These are phyloP conservation scores for Sclerotiophoma versabilis DNA, from an alignment of 2,329 filamentous ascomycete genomes.

Conservation along the genomic window DNA sequence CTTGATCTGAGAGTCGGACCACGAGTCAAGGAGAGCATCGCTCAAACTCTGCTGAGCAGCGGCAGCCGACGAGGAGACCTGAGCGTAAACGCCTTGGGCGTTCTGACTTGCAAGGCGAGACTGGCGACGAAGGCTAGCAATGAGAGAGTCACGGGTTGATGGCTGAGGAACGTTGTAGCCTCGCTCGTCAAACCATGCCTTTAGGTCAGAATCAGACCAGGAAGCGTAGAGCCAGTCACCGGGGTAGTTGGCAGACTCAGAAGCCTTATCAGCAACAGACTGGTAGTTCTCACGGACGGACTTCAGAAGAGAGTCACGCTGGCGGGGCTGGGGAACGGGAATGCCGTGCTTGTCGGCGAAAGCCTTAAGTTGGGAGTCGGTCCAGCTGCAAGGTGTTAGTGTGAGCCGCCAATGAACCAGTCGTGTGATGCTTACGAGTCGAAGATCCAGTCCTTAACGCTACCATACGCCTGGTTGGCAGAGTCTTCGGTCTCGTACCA, in stretches of 20 bases:
- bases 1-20: constrained; percentile 90
- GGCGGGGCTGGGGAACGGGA: constrained; percentile 85
- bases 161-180: constrained; percentile 88
- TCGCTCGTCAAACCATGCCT: constrained; percentile 89
- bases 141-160: constrained; percentile 81
- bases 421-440: constrained; percentile 65
- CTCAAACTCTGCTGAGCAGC: constrained; percentile 76
- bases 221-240: constrained; percentile 92
- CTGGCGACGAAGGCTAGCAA: constrained; percentile 90
- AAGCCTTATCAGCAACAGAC: constrained; percentile 73
- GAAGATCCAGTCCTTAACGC: constrained; percentile 88
- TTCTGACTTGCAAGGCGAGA: constrained; percentile 79
- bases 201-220: constrained; percentile 93
- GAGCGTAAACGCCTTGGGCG: constrained; percentile 59
- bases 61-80: constrained; percentile 56
- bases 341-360: constrained; percentile 91
- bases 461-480: constrained; percentile 73
- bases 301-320: constrained; percentile 80
- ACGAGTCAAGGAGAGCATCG: constrained; percentile 85
- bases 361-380: constrained; percentile 89
- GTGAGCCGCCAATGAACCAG: background rate
- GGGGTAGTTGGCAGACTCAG: constrained; percentile 84
- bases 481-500: constrained; percentile 85
- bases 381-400: constrained; percentile 70
- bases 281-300: constrained; percentile 85